A percentile compares a stretch with the other conserved stretches of the same genome.
Evolutionary conservation across 2,329 filamentous ascomycete species (phyloP).

Genomic region (Thyridium curvatum): DNA sequence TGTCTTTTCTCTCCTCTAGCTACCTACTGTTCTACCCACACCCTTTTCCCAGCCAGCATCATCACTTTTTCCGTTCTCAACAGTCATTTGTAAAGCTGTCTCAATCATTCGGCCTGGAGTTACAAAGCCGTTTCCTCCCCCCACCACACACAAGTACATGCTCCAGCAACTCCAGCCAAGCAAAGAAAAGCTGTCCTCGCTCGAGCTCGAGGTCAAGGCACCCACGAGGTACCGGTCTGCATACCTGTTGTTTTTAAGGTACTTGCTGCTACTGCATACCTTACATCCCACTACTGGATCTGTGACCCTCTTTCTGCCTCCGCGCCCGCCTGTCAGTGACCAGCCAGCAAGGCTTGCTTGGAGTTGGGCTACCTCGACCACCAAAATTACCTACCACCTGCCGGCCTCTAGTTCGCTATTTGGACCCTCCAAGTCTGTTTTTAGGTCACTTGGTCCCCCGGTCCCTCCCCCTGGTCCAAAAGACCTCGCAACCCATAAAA

Average conservation of each 20-base stretch:
- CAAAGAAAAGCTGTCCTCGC: not conserved
- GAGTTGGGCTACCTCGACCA: not conserved
- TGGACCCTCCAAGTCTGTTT: not conserved
- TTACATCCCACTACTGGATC: too few species aligned
- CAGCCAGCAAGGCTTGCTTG: not conserved
- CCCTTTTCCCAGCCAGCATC: not conserved
- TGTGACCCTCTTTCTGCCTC: too few species aligned
- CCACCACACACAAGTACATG: not conserved
- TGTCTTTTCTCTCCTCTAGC: not conserved
- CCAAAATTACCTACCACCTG: not conserved
- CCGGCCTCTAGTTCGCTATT: not conserved
- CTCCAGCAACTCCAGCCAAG: not conserved
- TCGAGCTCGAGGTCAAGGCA: not conserved
- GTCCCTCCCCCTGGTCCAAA: not conserved
- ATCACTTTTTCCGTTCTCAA: not conserved
- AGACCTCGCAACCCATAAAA: not conserved
- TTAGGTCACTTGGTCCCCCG: not conserved
- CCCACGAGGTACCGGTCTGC: too few species aligned
- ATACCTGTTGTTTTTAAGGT: too few species aligned
- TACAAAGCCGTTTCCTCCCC: not conserved
- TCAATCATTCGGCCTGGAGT: not conserved
- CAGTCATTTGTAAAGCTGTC: not conserved
- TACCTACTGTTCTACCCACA: not conserved
- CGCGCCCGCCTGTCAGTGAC: too few species aligned
- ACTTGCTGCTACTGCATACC: too few species aligned